Percentiles rank a stretch among this genome's conserved stretches.
Evolutionary conservation across 2,329 filamentous ascomycete genomes (phyloP).

Genomic region (Diaporthe caulivora): DNA sequence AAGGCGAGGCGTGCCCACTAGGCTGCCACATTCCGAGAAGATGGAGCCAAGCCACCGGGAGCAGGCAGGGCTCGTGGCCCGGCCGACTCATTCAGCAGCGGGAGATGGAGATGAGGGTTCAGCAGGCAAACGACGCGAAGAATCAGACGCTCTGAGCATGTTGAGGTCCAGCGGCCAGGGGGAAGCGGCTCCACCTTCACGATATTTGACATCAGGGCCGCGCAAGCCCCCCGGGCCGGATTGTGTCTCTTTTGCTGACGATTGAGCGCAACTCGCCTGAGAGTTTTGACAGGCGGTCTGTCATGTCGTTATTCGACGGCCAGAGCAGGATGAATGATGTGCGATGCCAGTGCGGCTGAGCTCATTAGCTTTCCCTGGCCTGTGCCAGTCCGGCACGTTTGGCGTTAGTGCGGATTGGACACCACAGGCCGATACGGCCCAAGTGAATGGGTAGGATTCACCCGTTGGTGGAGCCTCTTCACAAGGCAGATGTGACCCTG

Average conservation of each 20-base stretch:
- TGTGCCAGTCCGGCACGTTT: neutral
- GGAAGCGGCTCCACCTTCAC: constrained; percentile 36
- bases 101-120: constrained; percentile 1
- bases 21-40: constrained; percentile 18
- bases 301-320: neutral
- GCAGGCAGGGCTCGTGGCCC: constrained; percentile 22
- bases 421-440: neutral
- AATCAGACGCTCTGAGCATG: constrained; percentile 30
- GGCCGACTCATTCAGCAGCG: constrained; percentile 14
- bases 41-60: constrained; percentile 27
- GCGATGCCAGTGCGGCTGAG: constrained; percentile 29
- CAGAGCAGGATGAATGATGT: neutral
- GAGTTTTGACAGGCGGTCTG: neutral
- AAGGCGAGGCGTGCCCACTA: constrained; percentile 19
- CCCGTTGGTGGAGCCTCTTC: neutral
- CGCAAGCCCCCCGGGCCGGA: constrained; percentile 30
- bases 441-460: constrained; percentile 3
- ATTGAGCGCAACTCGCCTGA: neutral
- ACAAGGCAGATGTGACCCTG: constrained; percentile 16
- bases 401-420: neutral
- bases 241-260: neutral
- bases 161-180: constrained; percentile 34
- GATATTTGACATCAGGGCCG: constrained; percentile 32
- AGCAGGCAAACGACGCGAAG: constrained; percentile 17
- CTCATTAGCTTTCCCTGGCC: neutral